Evolutionary conservation across 2,329 filamentous ascomycete genomes (phyloP).

Genomic region (Monosporascus sp.): DNA sequence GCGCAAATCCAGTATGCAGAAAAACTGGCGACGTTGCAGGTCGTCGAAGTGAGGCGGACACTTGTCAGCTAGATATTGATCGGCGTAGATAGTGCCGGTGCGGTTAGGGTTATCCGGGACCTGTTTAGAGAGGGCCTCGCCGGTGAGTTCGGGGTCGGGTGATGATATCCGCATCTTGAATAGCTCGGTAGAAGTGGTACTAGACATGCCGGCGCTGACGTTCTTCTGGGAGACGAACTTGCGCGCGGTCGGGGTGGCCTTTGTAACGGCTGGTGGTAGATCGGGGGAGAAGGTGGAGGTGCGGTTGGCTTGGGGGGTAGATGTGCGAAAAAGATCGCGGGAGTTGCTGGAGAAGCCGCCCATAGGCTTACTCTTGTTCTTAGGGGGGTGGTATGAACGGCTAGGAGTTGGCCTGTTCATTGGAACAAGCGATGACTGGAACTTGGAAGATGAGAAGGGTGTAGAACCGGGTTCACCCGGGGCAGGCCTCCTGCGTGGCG

Average conservation of each 20-base stretch:
- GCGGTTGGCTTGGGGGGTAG: conserved; percentile 20
- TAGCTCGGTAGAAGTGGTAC: conserved; percentile 43
- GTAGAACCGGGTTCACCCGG: conserved; percentile 24
- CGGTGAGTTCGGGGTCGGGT: conserved; percentile 50
- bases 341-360: conserved; percentile 9
- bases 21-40: conserved; percentile 55
- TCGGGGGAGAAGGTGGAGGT: conserved; percentile 22
- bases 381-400: conserved; percentile 13
- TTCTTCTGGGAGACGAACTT: conserved; percentile 30
- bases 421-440: conserved; percentile 28
- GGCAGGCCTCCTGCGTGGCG: conserved; percentile 23
- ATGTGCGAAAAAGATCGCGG: conserved; percentile 26
- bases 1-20: conserved; percentile 56
- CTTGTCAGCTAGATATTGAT: conserved; percentile 52
- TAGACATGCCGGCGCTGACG: conserved; percentile 44
- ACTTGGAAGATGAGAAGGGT: conserved; percentile 23
- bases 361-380: conserved; percentile 10
- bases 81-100: conserved; percentile 52
- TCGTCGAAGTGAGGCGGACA: conserved; percentile 54
- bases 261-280: conserved; percentile 20
- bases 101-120: conserved; percentile 47
- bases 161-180: conserved; percentile 55
- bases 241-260: conserved; percentile 16
- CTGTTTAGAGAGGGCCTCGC: conserved; percentile 47
- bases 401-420: conserved; percentile 19